These are phyloP conservation scores for Paraconiothyrium brasiliense DNA, from an alignment of 2,329 filamentous ascomycete genomes.

Conservation along the genomic window DNA sequence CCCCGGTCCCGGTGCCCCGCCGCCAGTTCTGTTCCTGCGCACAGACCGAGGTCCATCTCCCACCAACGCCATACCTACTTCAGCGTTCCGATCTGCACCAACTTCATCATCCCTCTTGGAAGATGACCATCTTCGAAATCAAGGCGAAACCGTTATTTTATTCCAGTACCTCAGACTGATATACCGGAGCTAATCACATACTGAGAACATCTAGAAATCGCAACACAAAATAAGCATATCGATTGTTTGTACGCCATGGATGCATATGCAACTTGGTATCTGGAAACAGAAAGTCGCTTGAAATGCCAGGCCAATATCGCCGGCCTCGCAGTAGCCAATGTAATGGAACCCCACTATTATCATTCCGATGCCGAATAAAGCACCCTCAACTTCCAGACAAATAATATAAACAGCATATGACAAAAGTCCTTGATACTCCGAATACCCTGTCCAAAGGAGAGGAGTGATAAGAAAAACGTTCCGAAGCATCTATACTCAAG, in stretches of 20 bases:
- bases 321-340: background rate
- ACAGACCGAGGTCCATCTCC: background rate
- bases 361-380: background rate
- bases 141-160: background rate
- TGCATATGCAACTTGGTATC: conserved; percentile 12
- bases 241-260: background rate
- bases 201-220: background rate
- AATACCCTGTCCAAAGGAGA: background rate
- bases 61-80: conserved; percentile 1
- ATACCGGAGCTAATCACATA: background rate
- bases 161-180: background rate
- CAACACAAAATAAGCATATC: background rate
- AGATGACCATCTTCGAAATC: background rate
- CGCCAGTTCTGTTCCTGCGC: background rate
- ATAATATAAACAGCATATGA: background rate
- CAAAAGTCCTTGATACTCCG: background rate
- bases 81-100: background rate
- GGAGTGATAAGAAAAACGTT: background rate
- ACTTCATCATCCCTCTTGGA: background rate
- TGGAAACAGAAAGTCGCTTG: conserved; percentile 5
- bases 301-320: background rate
- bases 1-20: background rate
- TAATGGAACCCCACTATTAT: background rate
- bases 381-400: background rate
- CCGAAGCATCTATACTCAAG: background rate